A percentile compares a stretch with the other conserved stretches of the same genome.
Evolutionary conservation across 139 green algal genomes (phyloP).

Genomic region (Coccomyxa sp.): DNA sequence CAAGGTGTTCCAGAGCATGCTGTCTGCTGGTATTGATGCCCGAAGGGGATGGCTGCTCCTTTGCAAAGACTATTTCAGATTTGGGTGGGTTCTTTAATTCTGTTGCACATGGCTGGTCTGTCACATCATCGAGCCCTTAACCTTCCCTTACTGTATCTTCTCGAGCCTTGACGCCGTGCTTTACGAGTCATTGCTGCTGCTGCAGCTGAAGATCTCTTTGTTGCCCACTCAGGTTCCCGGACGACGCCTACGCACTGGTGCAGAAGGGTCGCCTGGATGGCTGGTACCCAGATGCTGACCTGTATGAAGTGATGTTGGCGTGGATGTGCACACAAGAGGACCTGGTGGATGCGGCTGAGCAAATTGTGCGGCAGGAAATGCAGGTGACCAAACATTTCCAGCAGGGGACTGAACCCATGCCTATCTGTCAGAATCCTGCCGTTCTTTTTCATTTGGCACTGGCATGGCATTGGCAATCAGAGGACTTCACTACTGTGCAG

Average conservation of each 20-base stretch:
- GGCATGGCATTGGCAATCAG: no score
- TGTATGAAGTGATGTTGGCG: neutral
- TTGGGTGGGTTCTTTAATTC: neutral
- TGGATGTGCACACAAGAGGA: neutral
- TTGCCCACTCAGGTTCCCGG: neutral
- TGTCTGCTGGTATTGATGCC: neutral
- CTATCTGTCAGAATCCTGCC: no score
- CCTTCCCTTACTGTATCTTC: neutral
- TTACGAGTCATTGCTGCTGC: neutral
- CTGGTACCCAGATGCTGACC: neutral
- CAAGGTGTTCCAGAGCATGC: conserved; percentile 18
- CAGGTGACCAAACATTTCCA: neutral
- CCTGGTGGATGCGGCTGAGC: neutral
- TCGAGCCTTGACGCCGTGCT: neutral
- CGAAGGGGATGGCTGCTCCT: conserved; percentile 10
- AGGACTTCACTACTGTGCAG: neutral
- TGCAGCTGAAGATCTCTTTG: neutral
- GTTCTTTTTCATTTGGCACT: no score
- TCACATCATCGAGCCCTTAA: neutral
- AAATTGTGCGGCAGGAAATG: neutral
- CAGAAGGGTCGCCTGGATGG: neutral
- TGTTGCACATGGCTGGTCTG: neutral
- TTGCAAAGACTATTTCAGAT: neutral
- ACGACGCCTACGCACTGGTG: neutral
- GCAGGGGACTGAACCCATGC: no score